phyloP scores from a whole-genome alignment of 192 early-diverging fungal genomes.

The Backusella tarrabulga region DNA sequence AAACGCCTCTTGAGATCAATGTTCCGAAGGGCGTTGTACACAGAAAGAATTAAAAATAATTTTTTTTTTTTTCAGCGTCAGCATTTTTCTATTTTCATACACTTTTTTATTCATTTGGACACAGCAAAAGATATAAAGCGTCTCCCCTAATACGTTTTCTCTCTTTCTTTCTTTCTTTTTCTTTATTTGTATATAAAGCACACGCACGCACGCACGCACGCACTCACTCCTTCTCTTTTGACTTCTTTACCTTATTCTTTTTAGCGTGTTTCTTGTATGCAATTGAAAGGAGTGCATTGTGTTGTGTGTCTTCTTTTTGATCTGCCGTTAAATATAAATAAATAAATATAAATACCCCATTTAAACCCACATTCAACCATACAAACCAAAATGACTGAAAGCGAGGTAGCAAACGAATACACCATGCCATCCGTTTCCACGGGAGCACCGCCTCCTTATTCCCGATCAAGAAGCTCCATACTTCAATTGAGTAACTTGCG shows the following conservation, averaged over 20 bases:
- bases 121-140: neutral
- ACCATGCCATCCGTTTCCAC: neutral
- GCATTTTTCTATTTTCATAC: neutral
- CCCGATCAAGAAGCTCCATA: neutral
- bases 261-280: neutral
- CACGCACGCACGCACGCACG: neutral
- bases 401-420: neutral
- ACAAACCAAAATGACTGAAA: neutral
- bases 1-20: neutral
- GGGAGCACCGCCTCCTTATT: conserved; percentile 2
- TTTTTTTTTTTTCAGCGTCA: neutral
- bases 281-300: neutral
- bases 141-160: neutral
- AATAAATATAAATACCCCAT: neutral
- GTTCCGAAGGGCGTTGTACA: neutral
- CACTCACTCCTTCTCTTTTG: neutral
- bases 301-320: neutral
- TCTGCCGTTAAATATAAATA: neutral
- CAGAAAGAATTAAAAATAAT: neutral
- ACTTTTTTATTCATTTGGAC: neutral
- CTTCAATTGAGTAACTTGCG: neutral
- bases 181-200: neutral
- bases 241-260: neutral
- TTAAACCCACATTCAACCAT: neutral
- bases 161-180: neutral